Conservation (phyloP, 164 flowering plant species). For the Protea cynaroides region DNA sequence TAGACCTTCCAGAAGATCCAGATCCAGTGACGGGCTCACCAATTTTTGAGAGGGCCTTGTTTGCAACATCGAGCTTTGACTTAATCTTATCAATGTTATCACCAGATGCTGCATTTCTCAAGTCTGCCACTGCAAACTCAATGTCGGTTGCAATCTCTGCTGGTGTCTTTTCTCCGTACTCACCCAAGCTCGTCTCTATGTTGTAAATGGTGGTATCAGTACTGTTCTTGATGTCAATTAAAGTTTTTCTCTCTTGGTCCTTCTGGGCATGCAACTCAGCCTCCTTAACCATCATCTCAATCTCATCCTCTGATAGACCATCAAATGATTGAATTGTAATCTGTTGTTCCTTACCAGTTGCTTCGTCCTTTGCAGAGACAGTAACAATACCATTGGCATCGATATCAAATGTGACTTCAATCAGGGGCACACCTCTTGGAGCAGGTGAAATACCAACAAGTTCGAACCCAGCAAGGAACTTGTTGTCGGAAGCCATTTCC, state of each 20-base stretch:
- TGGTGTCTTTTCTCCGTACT: slow-evolving; percentile 45
- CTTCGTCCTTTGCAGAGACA: slow-evolving; percentile 52
- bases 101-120: slow-evolving; percentile 28
- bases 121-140: slow-evolving; percentile 33
- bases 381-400: slow-evolving; percentile 59
- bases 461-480: slow-evolving; percentile 47
- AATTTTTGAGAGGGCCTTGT: slow-evolving; percentile 49
- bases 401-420: slow-evolving; percentile 54
- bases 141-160: slow-evolving; percentile 37
- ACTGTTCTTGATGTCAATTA: slow-evolving; percentile 40
- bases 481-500: slow-evolving; percentile 52
- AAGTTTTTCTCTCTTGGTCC: slow-evolving; percentile 41
- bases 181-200: slow-evolving; percentile 47
- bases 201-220: slow-evolving; percentile 50
- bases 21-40: slow-evolving; percentile 47
- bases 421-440: slow-evolving; percentile 52
- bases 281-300: slow-evolving; percentile 50
- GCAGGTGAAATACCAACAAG: slow-evolving; percentile 55
- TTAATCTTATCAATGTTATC: slow-evolving; percentile 41
- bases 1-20: slow-evolving; percentile 20
- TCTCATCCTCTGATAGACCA: slow-evolving; percentile 49
- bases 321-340: slow-evolving; percentile 52
- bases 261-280: slow-evolving; percentile 47
- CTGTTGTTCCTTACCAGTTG: slow-evolving; percentile 45
- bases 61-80: slow-evolving; percentile 47